Evolutionary conservation across 1,284 basidiomycete genomes (phyloP).

Genomic region (Ustilago shanxiensis): DNA sequence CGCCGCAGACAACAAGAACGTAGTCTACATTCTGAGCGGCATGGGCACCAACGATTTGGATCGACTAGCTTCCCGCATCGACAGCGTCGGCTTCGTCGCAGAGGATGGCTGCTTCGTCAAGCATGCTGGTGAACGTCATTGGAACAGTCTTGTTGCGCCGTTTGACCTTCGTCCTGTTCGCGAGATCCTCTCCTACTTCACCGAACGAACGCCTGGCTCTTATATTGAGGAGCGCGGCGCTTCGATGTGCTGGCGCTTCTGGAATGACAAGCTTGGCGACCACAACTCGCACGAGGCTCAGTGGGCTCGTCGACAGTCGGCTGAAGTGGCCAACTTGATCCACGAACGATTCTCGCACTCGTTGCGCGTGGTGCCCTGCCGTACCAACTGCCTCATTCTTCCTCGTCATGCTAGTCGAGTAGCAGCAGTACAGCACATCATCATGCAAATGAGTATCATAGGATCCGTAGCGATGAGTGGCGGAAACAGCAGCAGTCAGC

Average conservation of each 20-base stretch:
- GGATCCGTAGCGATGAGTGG: slow-evolving; percentile 23
- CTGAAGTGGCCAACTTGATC: slow-evolving; percentile 90
- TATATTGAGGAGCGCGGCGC: slow-evolving; percentile 87
- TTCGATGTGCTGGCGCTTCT: slow-evolving; percentile 86
- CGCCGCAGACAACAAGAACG: slow-evolving; percentile 77
- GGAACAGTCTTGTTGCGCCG: slow-evolving; percentile 84
- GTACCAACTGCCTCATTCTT: slow-evolving; percentile 77
- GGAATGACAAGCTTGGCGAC: slow-evolving; percentile 73
- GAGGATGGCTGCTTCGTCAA: slow-evolving; percentile 90
- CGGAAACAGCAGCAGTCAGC: slow-evolving; percentile 17
- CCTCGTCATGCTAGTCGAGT: slow-evolving; percentile 86
- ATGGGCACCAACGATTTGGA: slow-evolving; percentile 76
- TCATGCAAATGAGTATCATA: slow-evolving; percentile 58
- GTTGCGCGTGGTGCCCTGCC: slow-evolving; percentile 64
- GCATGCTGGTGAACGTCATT: slow-evolving; percentile 73
- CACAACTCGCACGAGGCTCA: slow-evolving; percentile 75
- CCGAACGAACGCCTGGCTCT: slow-evolving; percentile 85
- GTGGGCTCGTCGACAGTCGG: slow-evolving; percentile 86
- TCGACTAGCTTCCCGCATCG: slow-evolving; percentile 75
- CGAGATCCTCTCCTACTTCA: slow-evolving; percentile 82
- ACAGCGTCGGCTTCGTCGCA: slow-evolving; percentile 82
- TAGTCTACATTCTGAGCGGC: slow-evolving; percentile 86
- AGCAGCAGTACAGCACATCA: slow-evolving; percentile 76
- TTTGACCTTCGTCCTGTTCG: slow-evolving; percentile 81
- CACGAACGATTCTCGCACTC: slow-evolving; percentile 71